Evolutionary conservation across 2,329 filamentous ascomycete species (phyloP).

Genomic region (Fusarium xyrophilum): DNA sequence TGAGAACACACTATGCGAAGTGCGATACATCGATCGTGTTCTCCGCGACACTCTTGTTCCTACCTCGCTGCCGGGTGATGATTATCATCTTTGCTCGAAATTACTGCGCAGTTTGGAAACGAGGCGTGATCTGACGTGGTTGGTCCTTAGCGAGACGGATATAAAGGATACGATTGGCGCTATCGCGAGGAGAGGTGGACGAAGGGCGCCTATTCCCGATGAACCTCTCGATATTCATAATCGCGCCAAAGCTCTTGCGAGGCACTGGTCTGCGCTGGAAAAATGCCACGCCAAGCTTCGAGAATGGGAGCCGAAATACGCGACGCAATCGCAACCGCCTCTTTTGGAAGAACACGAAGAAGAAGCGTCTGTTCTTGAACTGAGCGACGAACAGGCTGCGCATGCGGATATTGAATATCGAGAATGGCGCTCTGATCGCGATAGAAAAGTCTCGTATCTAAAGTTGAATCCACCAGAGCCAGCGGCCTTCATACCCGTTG

Average conservation of each 20-base stretch:
- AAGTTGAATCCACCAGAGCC: slow-evolving; percentile 5
- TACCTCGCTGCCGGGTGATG: slow-evolving; percentile 20
- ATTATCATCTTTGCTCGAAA: slow-evolving; percentile 18
- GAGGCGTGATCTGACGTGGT: slow-evolving; percentile 17
- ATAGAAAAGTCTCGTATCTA: slow-evolving; percentile 11
- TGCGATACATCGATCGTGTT: slow-evolving; percentile 18
- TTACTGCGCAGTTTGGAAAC: slow-evolving; percentile 23
- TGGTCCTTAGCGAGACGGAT: slow-evolving; percentile 17
- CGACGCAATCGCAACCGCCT: slow-evolving; percentile 1
- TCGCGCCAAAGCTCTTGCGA: slow-evolving; percentile 11
- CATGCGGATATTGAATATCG: slow-evolving; percentile 17
- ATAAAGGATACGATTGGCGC: slow-evolving; percentile 14
- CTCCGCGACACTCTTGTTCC: slow-evolving; percentile 16
- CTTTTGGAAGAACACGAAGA: background rate
- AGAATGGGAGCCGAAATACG: slow-evolving; percentile 21
- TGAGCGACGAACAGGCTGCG: slow-evolving; percentile 9
- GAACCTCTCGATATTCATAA: slow-evolving; percentile 11
- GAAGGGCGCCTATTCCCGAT: slow-evolving; percentile 7
- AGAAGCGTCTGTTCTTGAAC: background rate
- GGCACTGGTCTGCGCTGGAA: slow-evolving; percentile 25
- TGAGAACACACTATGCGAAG: slow-evolving; percentile 26
- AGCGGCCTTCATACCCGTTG: background rate
- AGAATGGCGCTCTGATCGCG: slow-evolving; percentile 12
- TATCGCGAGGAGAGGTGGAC: slow-evolving; percentile 15
- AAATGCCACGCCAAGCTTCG: slow-evolving; percentile 23